Evolutionary conservation across 176 grass and related monocot genomes (phyloP), one percentile per base, ranked within the genome.

Genomic region (Melocanna baccifera): DNA sequence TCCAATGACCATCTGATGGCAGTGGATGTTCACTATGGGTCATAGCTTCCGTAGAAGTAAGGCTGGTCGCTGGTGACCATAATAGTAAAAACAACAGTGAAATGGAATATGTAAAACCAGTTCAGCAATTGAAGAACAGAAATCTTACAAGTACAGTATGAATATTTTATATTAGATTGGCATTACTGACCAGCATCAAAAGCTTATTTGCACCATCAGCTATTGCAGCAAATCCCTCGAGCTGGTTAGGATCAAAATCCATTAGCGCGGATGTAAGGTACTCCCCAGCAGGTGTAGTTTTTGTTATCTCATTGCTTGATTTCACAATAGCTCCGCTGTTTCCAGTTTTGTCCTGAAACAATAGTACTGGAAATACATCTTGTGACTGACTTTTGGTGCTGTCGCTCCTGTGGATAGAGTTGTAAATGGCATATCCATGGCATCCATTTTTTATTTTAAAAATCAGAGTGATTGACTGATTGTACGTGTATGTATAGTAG

Each of bases 191-290:
- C 93, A 98, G 91, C 96, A 98, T 98, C 63, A 98, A 91, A 90
- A 98, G 96, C 85, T 98, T 98, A 85, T 98, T 98, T 87, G 96
- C 93, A 87, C 96, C 93, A 82, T 98, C 96, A 87, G 96, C 88
- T 83, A 98, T 84, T 83, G 96, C 93, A 83, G 96, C 96, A 89
- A 93, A 92, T 83, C 93, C 91, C 77, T 98, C 96, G 73, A 95
- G 89, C 59, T 98, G 96, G 55, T 95, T 90, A 56, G 96, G 93
- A 84, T 98, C 96, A 81, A 98, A 98, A 79, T 98, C 96, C 58
- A 88, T 88, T 70, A 98, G 85, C 67, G 96, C 96, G 61, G 96
- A 87, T 19, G 96, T 98, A 81, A 98, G 86, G 74, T 98, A 98
- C 78, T 98, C 96, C 76, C 96, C 96, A 80, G 96, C 96, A 70